Conservation (phyloP, 148 eudicot genomes). For the Simmondsia chinensis region DNA sequence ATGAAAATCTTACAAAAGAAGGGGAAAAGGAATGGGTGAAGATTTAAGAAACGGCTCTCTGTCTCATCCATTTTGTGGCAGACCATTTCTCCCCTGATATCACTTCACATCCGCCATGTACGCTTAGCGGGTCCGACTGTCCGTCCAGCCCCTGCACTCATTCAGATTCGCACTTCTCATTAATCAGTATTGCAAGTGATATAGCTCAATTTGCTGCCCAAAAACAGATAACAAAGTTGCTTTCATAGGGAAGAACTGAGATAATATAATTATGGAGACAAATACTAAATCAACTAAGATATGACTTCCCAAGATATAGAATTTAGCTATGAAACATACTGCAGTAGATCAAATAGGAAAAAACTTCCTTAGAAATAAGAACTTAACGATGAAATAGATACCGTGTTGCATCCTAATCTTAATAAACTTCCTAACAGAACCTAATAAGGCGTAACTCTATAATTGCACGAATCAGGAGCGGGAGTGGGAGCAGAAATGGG, state of each 20-base stretch:
- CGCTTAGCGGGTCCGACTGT: constrained; percentile 68
- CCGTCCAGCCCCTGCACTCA: constrained; percentile 82
- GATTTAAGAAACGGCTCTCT: constrained; percentile 34
- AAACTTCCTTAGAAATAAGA: too few relatives aligned
- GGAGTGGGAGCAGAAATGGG: too few relatives aligned
- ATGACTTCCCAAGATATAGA: too few relatives aligned
- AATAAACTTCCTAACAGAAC: too few relatives aligned
- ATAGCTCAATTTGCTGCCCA: neutral
- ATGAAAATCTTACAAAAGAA: neutral
- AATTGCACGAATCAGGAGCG: too few relatives aligned
- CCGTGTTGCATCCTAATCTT: too few relatives aligned
- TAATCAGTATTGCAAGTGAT: neutral
- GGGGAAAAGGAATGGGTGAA: neutral
- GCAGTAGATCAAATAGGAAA: too few relatives aligned
- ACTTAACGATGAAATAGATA: too few relatives aligned
- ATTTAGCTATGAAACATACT: too few relatives aligned
- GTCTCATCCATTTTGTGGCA: constrained; percentile 99
- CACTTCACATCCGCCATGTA: constrained; percentile 95
- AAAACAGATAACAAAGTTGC: neutral
- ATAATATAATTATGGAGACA: neutral
- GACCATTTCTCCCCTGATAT: constrained; percentile 94
- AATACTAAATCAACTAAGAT: too few relatives aligned
- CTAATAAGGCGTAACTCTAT: too few relatives aligned
- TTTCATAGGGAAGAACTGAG: neutral
- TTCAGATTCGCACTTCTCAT: neutral